phyloP scores from a whole-genome alignment of 306 rosid genomes.

The Cucumis melo region DNA sequence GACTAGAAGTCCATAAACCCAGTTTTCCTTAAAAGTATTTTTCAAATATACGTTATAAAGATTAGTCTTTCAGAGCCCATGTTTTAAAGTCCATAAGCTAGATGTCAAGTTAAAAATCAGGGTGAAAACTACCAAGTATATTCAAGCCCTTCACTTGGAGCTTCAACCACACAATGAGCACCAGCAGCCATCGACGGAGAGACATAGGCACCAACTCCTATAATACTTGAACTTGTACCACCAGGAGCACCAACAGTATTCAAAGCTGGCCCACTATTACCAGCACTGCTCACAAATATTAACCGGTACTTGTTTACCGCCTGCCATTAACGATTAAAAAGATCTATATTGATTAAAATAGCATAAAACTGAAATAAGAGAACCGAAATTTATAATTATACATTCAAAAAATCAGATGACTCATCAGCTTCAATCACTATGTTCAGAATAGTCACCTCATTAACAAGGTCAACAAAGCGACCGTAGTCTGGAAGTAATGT shows the following conservation, averaged over 20 bases:
- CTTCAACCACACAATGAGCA: constrained; percentile 87
- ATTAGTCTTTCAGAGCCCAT: neutral
- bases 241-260: constrained; percentile 99
- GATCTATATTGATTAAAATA: constrained; percentile 14
- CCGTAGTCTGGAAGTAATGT: constrained; percentile 89
- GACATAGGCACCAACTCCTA: constrained; percentile 93
- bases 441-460: constrained; percentile 46
- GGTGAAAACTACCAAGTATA: constrained; percentile 73
- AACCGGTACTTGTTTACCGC: constrained; percentile 77
- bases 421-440: constrained; percentile 8
- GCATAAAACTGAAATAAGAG: constrained; percentile 10
- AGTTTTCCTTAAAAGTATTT: neutral
- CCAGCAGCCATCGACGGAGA: constrained; percentile 99
- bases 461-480: constrained; percentile 91
- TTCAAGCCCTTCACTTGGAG: constrained; percentile 89
- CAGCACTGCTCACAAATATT: constrained; percentile 95
- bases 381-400: neutral
- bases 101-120: constrained; percentile 5
- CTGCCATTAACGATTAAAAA: constrained; percentile 27
- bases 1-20: neutral
- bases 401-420: neutral
- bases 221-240: constrained; percentile 85
- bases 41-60: neutral
- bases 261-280: constrained; percentile 94
- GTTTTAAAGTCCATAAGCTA: neutral